These are phyloP conservation scores for Camellia sinensis DNA, from an alignment of 148 eudicot species.

Conservation along the genomic window DNA sequence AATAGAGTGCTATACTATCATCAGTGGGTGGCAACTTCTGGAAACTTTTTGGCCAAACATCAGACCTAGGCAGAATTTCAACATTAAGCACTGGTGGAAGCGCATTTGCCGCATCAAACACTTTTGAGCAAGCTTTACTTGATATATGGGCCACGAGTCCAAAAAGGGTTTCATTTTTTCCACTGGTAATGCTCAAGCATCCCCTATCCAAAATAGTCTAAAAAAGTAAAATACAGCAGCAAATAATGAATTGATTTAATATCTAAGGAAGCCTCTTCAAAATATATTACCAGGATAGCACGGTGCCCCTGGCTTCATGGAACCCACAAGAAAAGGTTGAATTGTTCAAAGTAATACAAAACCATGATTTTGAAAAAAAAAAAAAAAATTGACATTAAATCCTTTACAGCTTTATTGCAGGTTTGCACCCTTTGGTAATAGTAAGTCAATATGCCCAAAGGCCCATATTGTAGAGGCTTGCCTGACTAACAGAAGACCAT, in stretches of 20 bases:
- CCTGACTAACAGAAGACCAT: background rate
- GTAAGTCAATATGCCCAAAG: background rate
- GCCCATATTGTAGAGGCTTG: background rate
- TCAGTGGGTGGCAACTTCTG: constrained; percentile 25
- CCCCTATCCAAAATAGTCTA: constrained; percentile 22
- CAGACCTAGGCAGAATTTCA: constrained; percentile 13
- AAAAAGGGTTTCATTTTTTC: constrained; percentile 15
- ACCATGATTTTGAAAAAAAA: too few relatives aligned
- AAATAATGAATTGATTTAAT: background rate
- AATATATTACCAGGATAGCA: background rate
- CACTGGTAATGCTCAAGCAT: constrained; percentile 17
- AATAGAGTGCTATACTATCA: constrained; percentile 31
- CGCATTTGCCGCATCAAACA: constrained; percentile 22
- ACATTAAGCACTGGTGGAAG: constrained; percentile 25
- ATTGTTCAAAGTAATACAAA: too few relatives aligned
- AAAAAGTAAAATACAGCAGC: background rate
- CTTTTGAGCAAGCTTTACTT: constrained; percentile 35
- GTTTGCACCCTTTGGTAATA: background rate
- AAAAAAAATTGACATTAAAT: too few relatives aligned
- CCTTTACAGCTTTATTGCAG: too few relatives aligned
- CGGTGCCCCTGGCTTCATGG: background rate
- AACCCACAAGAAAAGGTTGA: background rate
- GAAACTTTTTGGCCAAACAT: constrained; percentile 36
- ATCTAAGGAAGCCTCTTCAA: background rate
- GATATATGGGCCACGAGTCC: constrained; percentile 34